Evolutionary conservation across 306 rosid genomes (phyloP), one percentile per base, ranked within the genome.

Genomic region (Rosa multiflora): DNA sequence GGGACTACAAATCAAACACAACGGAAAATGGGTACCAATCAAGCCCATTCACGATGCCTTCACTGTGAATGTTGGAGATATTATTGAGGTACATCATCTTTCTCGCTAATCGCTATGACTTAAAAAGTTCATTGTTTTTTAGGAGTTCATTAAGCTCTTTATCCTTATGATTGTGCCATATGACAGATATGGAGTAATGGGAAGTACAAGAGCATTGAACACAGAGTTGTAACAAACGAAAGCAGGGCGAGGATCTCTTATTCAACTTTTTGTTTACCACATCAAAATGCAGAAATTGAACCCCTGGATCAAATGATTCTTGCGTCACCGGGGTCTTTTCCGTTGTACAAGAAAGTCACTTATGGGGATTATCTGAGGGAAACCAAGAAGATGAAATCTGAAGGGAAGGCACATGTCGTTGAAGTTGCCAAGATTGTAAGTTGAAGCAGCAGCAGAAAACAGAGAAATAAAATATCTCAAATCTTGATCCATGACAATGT

Each of bases 121-220:
- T 3, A 10, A 8, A 20, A n/a, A 56, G 0, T 18, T 20, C 0
- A 64, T 32, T 32, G 4, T 6, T 29, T 67, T 17, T 67, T 3
- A 37, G 46, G n/a, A 7, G 48, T 8, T 67, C 71, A 17, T 64
- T 37, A 32, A 32, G 44, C 10, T 44, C 0, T 32, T 48, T 29
- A 73, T 11, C 2, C 15, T 35, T 18, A 0, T 17, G 21, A 5
- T 3, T 74, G 51, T 64, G 43, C n/a, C 11, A 53, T 64, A 5
- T 43, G 39, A 12, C 80, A 89, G 90, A 85, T 83, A 53, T 85
- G 77, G 87, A 89, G 90, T 32, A 89, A 84, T 77, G 92, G 86
- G 6, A 86, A 73, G 76, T 83, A 84, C 80, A 84, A 81, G 73
- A 89, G 90, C 70, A 40, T 82, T 52, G 87, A 84, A 10, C 89